phyloP scores from a whole-genome alignment of 2,329 filamentous ascomycete species.

The Fusarium sp. region DNA sequence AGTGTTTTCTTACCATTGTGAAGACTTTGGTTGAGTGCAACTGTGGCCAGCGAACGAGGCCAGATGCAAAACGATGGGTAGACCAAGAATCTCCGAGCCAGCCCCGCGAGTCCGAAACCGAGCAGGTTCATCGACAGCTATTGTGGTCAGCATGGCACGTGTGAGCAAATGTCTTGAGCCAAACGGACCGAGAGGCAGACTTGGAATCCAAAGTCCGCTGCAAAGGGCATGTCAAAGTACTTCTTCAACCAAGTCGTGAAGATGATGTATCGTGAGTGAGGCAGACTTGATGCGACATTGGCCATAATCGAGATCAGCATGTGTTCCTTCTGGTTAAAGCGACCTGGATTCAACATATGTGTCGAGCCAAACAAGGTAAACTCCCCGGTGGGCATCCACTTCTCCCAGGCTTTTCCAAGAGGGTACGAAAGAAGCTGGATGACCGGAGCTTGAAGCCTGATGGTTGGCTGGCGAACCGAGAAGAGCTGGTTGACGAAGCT shows the following conservation, averaged over 20 bases:
- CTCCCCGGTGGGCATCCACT: conserved; percentile 58
- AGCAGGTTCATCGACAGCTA: conserved; percentile 53
- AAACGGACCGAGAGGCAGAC: conserved; percentile 35
- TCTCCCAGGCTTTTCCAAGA: conserved; percentile 58
- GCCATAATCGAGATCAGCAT: conserved; percentile 68
- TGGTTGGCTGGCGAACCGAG: conserved; percentile 63
- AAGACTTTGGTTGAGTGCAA: conserved; percentile 37
- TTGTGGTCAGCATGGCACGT: too few species aligned
- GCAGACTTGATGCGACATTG: conserved; percentile 35
- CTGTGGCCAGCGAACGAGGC: conserved; percentile 49
- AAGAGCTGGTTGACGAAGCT: conserved; percentile 67
- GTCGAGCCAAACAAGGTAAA: conserved; percentile 55
- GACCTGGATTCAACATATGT: conserved; percentile 63
- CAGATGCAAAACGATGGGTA: conserved; percentile 54
- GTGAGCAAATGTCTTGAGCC: too few species aligned
- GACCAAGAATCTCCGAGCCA: conserved; percentile 62
- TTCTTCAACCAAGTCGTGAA: conserved; percentile 40
- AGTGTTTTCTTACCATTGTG: conserved; percentile 21
- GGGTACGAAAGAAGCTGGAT: conserved; percentile 64
- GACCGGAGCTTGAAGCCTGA: conserved; percentile 63
- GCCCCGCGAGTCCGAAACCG: conserved; percentile 66
- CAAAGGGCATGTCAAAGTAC: conserved; percentile 39
- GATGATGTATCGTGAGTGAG: conserved; percentile 37
- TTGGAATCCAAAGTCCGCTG: conserved; percentile 51
- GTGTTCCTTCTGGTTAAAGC: conserved; percentile 70